Evolutionary conservation across 1,284 basidiomycete species (phyloP), one percentile per base, ranked within the genome.

Genomic region (Phaffia rhodozyma): DNA sequence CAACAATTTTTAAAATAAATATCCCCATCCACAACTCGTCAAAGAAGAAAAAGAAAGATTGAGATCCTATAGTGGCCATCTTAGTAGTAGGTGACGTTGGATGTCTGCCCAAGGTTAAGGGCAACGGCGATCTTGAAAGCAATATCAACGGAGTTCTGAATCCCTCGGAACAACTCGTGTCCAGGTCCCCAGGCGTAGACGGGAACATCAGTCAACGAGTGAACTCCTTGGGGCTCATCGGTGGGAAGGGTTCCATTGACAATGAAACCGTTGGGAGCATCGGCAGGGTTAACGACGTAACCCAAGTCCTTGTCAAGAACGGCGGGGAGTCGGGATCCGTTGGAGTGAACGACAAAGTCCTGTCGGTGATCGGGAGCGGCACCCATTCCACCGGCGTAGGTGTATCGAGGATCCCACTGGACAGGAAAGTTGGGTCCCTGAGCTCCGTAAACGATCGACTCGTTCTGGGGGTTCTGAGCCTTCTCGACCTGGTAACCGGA

Each of bases 141-240:
- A 66, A 75, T 71, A 62, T 73, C 72, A 60, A 71, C 70, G 55
- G 68, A 72, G 62, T 69, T 68, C 69, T 72, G 71, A n/a, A 73
- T 70, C 43, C 76, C 76, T 25, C 72, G 66, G 73, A 78, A 78
- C 55, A 68, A 62, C 68, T 75, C 74, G 66, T 70, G 68, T 9
- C 75, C 73, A 9, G 75, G 73, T 0, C 77, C 77, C 68, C 70
- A 76, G 20, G 76, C 71, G 68, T 72, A 77, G 55, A 78, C 71
- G 13, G 74, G 73, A 16, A 78, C 76, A 58, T 77, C 75, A 58
- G 67, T 65, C 27, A 67, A 53, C 4, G 67, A 69, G 68, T 78
- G 76, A 9, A 77, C 76, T 55, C 76, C 77, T 65, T 75, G 73
- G 21, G 68, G 71, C 43, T 71, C 65, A 5, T 50, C 27, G 2